These are phyloP conservation scores for Lactarius sp. DNA, from an alignment of 768 basidiomycete species.

Conservation along the genomic window DNA sequence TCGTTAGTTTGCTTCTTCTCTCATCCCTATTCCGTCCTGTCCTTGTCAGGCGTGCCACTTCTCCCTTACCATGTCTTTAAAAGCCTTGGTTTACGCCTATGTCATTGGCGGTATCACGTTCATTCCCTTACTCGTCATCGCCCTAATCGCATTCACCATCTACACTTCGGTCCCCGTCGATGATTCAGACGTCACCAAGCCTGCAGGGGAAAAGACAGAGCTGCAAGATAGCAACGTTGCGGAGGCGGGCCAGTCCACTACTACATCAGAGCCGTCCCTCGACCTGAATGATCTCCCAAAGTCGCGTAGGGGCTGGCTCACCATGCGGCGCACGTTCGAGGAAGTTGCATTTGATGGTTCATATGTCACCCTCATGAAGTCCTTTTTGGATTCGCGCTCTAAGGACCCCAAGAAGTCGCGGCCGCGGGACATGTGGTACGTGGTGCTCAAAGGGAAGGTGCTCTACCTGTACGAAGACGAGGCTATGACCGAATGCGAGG, in stretches of 20 bases:
- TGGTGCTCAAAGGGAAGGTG: slow-evolving; percentile 85
- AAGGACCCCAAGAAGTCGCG: slow-evolving; percentile 79
- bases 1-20: neutral
- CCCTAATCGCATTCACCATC: slow-evolving; percentile 53
- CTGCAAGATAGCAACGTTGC: slow-evolving; percentile 25
- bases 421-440: slow-evolving; percentile 92
- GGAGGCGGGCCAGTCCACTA: slow-evolving; percentile 32
- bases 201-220: slow-evolving; percentile 30
- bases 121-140: slow-evolving; percentile 67
- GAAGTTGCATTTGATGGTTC: slow-evolving; percentile 56
- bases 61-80: slow-evolving; percentile 51
- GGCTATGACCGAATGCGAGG: slow-evolving; percentile 83
- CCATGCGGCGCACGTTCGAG: slow-evolving; percentile 74
- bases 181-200: slow-evolving; percentile 43
- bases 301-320: slow-evolving; percentile 78
- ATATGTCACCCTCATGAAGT: slow-evolving; percentile 75
- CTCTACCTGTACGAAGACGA: slow-evolving; percentile 95
- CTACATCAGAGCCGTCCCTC: slow-evolving; percentile 20
- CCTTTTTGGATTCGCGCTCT: slow-evolving; percentile 75
- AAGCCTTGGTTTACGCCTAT: slow-evolving; percentile 75
- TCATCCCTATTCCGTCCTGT: neutral
- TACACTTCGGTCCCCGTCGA: slow-evolving; percentile 86
- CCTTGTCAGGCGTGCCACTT: slow-evolving; percentile 7
- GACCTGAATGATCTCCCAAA: slow-evolving; percentile 54
- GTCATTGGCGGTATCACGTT: slow-evolving; percentile 88